These are phyloP conservation scores for Dictyostelium brefeldianum DNA, from an alignment of 78 protist genomes.

Conservation along the genomic window DNA sequence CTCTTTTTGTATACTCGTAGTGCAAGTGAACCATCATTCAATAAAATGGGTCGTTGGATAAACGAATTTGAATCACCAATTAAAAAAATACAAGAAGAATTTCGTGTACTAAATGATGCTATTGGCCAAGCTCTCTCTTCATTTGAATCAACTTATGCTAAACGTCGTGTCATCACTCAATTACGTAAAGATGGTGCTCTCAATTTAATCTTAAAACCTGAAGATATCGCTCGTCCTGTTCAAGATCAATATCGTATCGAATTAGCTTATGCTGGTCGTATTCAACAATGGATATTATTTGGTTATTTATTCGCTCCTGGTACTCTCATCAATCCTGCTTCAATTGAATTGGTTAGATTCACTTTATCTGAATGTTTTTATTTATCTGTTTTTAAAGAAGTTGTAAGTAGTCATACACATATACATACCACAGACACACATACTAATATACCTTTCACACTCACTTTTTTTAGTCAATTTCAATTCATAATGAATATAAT, in stretches of 20 bases:
- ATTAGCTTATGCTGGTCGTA: conserved; percentile 46
- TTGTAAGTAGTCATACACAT: conserved; percentile 30
- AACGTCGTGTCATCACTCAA: conserved; percentile 58
- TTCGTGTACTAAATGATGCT: conserved; percentile 74
- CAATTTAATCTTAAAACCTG: conserved; percentile 83
- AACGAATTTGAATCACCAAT: conserved; percentile 51
- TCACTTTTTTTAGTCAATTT: conserved; percentile 15
- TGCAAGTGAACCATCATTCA: conserved; percentile 54
- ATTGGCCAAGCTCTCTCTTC: conserved; percentile 40
- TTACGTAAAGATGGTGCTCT: conserved; percentile 77
- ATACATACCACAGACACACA: background rate
- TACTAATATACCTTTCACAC: no score
- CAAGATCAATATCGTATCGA: conserved; percentile 75
- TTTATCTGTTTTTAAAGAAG: conserved; percentile 57
- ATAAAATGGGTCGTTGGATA: conserved; percentile 19
- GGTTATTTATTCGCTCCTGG: conserved; percentile 65
- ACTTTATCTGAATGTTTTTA: conserved; percentile 72
- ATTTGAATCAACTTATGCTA: conserved; percentile 39
- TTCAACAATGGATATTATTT: conserved; percentile 80
- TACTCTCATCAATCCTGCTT: conserved; percentile 5
- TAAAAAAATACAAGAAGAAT: conserved; percentile 72
- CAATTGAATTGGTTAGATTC: conserved; percentile 56
- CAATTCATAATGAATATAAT: conserved; percentile 60
- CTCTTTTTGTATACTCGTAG: conserved; percentile 26
- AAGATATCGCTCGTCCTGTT: conserved; percentile 78